phyloP scores from a whole-genome alignment of 148 eudicot species.

The Rhododendron henanense region DNA sequence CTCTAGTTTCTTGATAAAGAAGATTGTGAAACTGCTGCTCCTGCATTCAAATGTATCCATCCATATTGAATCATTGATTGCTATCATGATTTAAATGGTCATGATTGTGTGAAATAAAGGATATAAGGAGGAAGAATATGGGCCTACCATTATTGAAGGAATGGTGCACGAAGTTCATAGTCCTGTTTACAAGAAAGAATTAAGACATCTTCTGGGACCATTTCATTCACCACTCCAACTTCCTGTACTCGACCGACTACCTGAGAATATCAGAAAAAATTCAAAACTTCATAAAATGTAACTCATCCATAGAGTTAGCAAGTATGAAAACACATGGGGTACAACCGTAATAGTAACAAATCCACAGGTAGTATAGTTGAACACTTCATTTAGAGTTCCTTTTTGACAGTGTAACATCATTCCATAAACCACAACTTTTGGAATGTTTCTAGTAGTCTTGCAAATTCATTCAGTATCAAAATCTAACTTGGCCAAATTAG shows the following conservation, averaged over 20 bases:
- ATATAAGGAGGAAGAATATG: constrained; percentile 6
- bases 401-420: background rate
- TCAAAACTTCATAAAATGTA: background rate
- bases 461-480: background rate
- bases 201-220: constrained; percentile 29
- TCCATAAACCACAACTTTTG: background rate
- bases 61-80: background rate
- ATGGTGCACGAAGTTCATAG: constrained; percentile 44
- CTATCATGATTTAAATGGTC: background rate
- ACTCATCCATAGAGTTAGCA: background rate
- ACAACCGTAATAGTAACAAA: background rate
- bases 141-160: constrained; percentile 42
- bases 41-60: constrained; percentile 25
- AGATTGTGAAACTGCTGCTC: constrained; percentile 42
- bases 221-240: constrained; percentile 13
- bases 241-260: constrained; percentile 23
- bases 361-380: background rate
- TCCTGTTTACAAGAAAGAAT: constrained; percentile 63
- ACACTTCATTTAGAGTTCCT: background rate
- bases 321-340: background rate
- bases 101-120: background rate
- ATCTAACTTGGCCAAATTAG: too few relatives aligned
- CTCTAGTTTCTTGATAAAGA: constrained; percentile 59
- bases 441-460: background rate
- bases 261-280: constrained; percentile 14